Conservation (phyloP, 164 flowering plant species). For the Akebia trifoliata region DNA sequence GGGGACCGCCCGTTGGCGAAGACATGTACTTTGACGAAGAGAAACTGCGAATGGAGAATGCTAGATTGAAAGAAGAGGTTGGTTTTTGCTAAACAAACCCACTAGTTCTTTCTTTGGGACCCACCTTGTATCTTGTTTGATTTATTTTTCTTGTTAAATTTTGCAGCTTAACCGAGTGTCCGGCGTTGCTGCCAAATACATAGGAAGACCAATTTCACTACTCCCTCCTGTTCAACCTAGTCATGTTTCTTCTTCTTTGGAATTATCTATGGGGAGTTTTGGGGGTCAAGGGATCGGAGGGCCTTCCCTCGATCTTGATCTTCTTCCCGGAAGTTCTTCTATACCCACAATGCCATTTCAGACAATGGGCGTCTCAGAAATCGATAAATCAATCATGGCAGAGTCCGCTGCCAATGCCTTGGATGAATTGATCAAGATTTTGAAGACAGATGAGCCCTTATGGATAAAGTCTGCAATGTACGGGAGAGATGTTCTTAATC, state of each 20-base stretch:
- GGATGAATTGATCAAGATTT: constrained; percentile 59
- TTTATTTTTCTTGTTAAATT: neutral
- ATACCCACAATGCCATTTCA: constrained; percentile 36
- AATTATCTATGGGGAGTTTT: constrained; percentile 50
- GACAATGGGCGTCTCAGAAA: constrained; percentile 34
- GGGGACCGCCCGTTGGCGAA: constrained; percentile 58
- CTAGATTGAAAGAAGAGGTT: constrained; percentile 29
- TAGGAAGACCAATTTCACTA: constrained; percentile 76
- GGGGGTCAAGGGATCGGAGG: constrained; percentile 34
- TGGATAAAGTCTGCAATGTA: constrained; percentile 55
- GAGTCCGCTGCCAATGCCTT: constrained; percentile 62
- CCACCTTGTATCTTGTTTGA: neutral
- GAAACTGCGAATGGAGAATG: constrained; percentile 66
- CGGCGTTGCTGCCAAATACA: constrained; percentile 73
- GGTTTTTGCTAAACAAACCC: no score
- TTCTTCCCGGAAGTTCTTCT: constrained; percentile 43
- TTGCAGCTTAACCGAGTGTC: constrained; percentile 80
- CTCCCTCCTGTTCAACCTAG: constrained; percentile 69
- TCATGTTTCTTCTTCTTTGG: constrained; percentile 60
- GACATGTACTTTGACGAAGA: constrained; percentile 74
- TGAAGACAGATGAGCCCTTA: constrained; percentile 39
- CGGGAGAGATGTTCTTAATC: constrained; percentile 50
- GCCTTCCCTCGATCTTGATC: constrained; percentile 72
- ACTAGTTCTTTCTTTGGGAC: no score
- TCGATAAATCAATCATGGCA: constrained; percentile 66